Evolutionary conservation across 164 flowering plant species (phyloP).

Genomic region (Liriodendron chinense): DNA sequence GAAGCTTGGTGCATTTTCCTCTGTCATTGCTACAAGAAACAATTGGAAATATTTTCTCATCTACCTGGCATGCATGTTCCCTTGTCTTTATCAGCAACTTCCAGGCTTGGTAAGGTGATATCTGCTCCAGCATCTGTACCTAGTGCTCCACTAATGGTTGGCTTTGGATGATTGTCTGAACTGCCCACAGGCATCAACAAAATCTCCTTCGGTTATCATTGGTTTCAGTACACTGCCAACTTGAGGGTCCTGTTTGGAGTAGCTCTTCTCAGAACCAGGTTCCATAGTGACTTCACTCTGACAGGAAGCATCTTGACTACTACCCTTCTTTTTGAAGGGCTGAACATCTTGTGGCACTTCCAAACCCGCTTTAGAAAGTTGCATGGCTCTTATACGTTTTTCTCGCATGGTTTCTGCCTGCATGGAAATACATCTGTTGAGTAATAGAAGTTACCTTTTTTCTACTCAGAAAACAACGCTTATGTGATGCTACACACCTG

Average conservation of each 20-base stretch:
- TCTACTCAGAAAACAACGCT: background rate
- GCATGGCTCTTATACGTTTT: slow-evolving; percentile 57
- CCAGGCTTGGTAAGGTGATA: slow-evolving; percentile 11
- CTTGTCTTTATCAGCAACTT: background rate
- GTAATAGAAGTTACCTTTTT: background rate
- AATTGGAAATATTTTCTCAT: slow-evolving; percentile 8
- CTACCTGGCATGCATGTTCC: slow-evolving; percentile 12
- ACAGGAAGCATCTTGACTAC: slow-evolving; percentile 13
- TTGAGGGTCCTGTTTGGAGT: slow-evolving; percentile 8
- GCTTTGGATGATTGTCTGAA: slow-evolving; percentile 19
- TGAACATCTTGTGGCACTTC: slow-evolving; percentile 38
- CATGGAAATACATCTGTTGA: background rate
- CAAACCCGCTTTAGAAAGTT: slow-evolving; percentile 67
- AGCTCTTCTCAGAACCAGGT: slow-evolving; percentile 16
- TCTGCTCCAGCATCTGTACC: slow-evolving; percentile 11
- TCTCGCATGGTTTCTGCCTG: slow-evolving; percentile 72
- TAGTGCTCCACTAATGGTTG: slow-evolving; percentile 12
- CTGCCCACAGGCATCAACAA: slow-evolving; percentile 10
- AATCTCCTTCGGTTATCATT: slow-evolving; percentile 12
- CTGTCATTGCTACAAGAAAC: slow-evolving; percentile 6
- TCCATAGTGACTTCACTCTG: slow-evolving; percentile 18
- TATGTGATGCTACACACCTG: slow-evolving; percentile 47
- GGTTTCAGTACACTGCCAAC: slow-evolving; percentile 10
- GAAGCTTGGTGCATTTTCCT: slow-evolving; percentile 9
- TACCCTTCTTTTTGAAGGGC: slow-evolving; percentile 26